Percentiles rank a stretch among this genome's conserved stretches.
Evolutionary conservation across 1,139 yeast genomes (phyloP).

Genomic region (Pichia sp.): DNA sequence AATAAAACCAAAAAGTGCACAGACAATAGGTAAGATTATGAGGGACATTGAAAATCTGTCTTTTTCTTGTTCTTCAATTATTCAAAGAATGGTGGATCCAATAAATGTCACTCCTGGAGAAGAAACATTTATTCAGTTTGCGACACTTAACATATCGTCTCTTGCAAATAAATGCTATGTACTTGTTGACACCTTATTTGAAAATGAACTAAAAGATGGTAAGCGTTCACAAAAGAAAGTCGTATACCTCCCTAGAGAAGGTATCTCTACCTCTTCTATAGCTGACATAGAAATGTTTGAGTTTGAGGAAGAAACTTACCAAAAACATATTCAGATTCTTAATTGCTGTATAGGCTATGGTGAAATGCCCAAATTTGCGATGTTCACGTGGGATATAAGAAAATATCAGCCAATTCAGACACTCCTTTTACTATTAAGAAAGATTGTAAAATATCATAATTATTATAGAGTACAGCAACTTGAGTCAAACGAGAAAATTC

Average conservation of each 20-base stretch:
- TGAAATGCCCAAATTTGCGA: conserved; percentile 16
- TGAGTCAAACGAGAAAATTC: not conserved
- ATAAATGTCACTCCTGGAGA: conserved; percentile 12
- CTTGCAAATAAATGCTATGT: conserved; percentile 19
- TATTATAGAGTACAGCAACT: not conserved
- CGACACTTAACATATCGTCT: conserved; percentile 16
- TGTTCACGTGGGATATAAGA: conserved; percentile 22
- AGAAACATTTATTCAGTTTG: conserved; percentile 15
- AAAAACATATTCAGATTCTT: conserved; percentile 18
- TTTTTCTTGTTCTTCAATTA: conserved; percentile 16
- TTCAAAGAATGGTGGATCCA: conserved; percentile 19
- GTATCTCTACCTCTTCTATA: conserved; percentile 13
- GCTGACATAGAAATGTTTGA: conserved; percentile 10
- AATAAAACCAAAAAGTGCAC: conserved; percentile 10
- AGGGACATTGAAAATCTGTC: conserved; percentile 16
- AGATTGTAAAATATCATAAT: conserved; percentile 10
- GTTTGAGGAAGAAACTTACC: conserved; percentile 8
- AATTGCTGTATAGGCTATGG: conserved; percentile 18
- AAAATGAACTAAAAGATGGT: not conserved
- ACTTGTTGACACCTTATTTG: conserved; percentile 10
- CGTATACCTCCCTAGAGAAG: not conserved
- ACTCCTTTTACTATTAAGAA: conserved; percentile 15
- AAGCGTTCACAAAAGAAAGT: conserved; percentile 3
- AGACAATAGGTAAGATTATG: not conserved
- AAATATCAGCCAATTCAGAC: conserved; percentile 23